A percentile compares a stretch with the other conserved stretches of the same genome.
Evolutionary conservation across 805 yeast genomes (phyloP).

Genomic region (Tetrapisispora nanseiensis): DNA sequence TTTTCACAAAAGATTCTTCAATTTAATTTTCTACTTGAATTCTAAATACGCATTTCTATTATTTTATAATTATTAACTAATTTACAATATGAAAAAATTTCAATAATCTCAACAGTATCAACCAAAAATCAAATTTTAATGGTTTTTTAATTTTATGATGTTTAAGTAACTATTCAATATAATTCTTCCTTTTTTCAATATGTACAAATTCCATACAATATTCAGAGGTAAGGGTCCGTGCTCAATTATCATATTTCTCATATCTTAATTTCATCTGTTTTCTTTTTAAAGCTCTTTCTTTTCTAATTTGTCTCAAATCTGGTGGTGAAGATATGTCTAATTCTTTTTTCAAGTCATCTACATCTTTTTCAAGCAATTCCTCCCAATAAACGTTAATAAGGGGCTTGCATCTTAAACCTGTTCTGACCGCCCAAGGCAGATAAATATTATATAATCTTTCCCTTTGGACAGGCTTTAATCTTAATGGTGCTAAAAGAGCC

Average conservation of each 20-base stretch:
- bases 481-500: slow-evolving; percentile 78
- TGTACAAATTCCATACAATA: neutral
- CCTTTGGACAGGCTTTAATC: slow-evolving; percentile 55
- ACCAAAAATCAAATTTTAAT: neutral
- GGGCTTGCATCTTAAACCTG: slow-evolving; percentile 65
- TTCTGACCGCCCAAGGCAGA: slow-evolving; percentile 77
- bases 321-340: slow-evolving; percentile 72
- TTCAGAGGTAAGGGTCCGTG: too few relatives aligned
- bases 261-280: slow-evolving; percentile 22
- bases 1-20: neutral
- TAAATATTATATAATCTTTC: slow-evolving; percentile 56
- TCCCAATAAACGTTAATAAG: slow-evolving; percentile 92
- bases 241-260: slow-evolving; percentile 4
- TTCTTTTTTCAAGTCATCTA: slow-evolving; percentile 58
- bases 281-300: slow-evolving; percentile 19
- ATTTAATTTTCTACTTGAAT: too few relatives aligned
- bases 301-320: slow-evolving; percentile 60
- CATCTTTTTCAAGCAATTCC: slow-evolving; percentile 58
- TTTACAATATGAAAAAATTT: too few relatives aligned
- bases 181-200: too few relatives aligned
- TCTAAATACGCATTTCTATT: too few relatives aligned
- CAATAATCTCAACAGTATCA: too few relatives aligned
- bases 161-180: too few relatives aligned
- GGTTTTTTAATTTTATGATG: too few relatives aligned
- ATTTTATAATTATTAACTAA: neutral